These are phyloP conservation scores for Linum trigynum DNA, from an alignment of 345 rosid species.

Conservation along the genomic window DNA sequence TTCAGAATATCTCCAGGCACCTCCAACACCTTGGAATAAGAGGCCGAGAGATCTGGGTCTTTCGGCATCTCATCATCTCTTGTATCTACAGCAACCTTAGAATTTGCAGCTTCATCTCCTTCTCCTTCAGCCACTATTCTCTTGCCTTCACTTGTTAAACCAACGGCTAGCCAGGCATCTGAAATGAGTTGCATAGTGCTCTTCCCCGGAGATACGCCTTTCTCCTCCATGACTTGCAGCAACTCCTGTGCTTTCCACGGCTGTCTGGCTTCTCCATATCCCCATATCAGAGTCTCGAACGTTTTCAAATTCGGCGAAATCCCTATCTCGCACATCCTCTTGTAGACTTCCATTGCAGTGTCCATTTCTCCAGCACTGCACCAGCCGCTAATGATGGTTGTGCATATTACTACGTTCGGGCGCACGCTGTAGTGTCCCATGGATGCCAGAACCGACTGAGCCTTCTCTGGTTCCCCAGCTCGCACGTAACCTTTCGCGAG, in stretches of 20 bases:
- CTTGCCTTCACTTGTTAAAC: slow-evolving; percentile 45
- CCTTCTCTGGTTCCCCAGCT: slow-evolving; percentile 60
- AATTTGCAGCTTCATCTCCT: slow-evolving; percentile 9
- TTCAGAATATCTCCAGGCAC: slow-evolving; percentile 21
- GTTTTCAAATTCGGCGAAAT: slow-evolving; percentile 63
- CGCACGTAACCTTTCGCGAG: slow-evolving; percentile 81
- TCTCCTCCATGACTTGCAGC: slow-evolving; percentile 52
- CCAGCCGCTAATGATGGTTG: slow-evolving; percentile 80
- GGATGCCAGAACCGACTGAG: slow-evolving; percentile 50
- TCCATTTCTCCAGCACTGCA: slow-evolving; percentile 72
- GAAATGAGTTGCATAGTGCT: slow-evolving; percentile 64
- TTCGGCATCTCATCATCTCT: slow-evolving; percentile 19
- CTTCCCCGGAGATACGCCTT: slow-evolving; percentile 40
- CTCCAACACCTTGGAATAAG: slow-evolving; percentile 20
- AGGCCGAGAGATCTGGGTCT: slow-evolving; percentile 23
- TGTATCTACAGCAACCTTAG: slow-evolving; percentile 13
- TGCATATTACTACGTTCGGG: slow-evolving; percentile 79
- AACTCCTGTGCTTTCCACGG: slow-evolving; percentile 82
- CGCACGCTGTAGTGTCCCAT: slow-evolving; percentile 44
- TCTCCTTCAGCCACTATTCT: slow-evolving; percentile 29
- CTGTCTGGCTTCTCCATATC: slow-evolving; percentile 71
- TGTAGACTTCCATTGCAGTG: slow-evolving; percentile 41
- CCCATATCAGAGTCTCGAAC: slow-evolving; percentile 86
- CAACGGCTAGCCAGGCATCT: slow-evolving; percentile 72
- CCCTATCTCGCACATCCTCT: slow-evolving; percentile 50